These are phyloP conservation scores for Zopfia rhizophila DNA, from an alignment of 2,329 filamentous ascomycete species.

Conservation along the genomic window DNA sequence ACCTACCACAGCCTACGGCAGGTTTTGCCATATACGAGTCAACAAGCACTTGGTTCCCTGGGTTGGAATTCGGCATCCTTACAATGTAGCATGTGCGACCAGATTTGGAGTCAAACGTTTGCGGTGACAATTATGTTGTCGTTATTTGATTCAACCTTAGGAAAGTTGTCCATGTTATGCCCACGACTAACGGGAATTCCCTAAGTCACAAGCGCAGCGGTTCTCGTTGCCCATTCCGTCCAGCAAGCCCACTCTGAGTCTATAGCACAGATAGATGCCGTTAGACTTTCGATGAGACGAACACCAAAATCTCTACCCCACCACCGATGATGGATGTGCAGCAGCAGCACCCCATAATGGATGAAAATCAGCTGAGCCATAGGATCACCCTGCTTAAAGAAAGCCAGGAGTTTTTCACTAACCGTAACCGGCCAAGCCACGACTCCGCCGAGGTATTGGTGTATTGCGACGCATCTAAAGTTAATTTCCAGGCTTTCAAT, in stretches of 20 bases:
- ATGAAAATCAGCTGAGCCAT: conserved; percentile 21
- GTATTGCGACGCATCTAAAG: conserved; percentile 6
- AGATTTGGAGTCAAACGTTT: too few relatives aligned
- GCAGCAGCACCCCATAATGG: conserved; percentile 21
- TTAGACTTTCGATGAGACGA: conserved; percentile 12
- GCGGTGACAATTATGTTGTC: too few relatives aligned
- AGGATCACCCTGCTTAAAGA: conserved; percentile 15
- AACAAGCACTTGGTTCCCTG: too few relatives aligned
- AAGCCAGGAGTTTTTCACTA: conserved; percentile 10
- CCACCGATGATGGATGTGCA: conserved; percentile 14
- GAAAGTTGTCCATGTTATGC: too few relatives aligned
- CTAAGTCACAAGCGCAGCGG: conserved; percentile 9
- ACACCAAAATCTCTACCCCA: conserved; percentile 16
- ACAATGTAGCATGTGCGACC: too few relatives aligned
- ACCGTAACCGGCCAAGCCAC: conserved; percentile 19
- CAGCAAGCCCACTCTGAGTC: conserved; percentile 11
- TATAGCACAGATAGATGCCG: conserved; percentile 6
- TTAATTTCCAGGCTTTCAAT: conserved; percentile 8
- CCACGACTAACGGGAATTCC: too few relatives aligned
- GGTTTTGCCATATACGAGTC: too few relatives aligned
- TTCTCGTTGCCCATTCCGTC: conserved; percentile 3
- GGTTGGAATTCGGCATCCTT: too few relatives aligned
- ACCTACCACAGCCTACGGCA: too few relatives aligned
- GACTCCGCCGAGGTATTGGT: conserved; percentile 10
- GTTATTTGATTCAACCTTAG: too few relatives aligned